Conservation (phyloP, 1,284 basidiomycete genomes). For the Austroboletus novae-zelandiae region DNA sequence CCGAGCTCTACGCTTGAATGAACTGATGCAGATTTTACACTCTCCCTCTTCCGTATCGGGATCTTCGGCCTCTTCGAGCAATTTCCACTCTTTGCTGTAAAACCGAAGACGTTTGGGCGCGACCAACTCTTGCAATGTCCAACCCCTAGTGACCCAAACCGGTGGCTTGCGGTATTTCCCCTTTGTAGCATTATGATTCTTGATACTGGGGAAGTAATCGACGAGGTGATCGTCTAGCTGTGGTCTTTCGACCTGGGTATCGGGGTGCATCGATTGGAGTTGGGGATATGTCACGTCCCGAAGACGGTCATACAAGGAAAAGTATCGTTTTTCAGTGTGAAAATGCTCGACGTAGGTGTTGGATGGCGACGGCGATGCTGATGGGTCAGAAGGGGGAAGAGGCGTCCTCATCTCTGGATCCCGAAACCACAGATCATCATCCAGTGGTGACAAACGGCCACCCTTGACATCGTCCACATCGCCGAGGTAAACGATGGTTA, state of each 20-base stretch:
- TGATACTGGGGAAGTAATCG: slow-evolving; percentile 3
- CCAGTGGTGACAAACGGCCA: slow-evolving; percentile 8
- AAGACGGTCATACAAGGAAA: slow-evolving; percentile 14
- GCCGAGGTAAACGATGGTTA: slow-evolving; percentile 26
- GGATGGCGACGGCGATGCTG: neutral
- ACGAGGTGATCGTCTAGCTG: slow-evolving; percentile 11
- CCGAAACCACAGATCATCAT: slow-evolving; percentile 15
- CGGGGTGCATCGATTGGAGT: slow-evolving; percentile 13
- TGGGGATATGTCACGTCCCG: neutral
- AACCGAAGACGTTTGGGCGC: slow-evolving; percentile 26
- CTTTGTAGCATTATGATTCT: neutral
- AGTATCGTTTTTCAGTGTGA: neutral
- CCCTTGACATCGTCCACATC: slow-evolving; percentile 19
- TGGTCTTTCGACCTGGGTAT: slow-evolving; percentile 20
- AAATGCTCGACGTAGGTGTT: slow-evolving; percentile 1
- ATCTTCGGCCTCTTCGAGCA: slow-evolving; percentile 25
- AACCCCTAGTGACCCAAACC: slow-evolving; percentile 24
- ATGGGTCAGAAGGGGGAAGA: slow-evolving; percentile 1
- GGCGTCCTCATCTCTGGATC: slow-evolving; percentile 19
- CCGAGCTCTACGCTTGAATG: slow-evolving; percentile 21
- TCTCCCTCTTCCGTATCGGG: slow-evolving; percentile 15
- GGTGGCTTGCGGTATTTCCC: slow-evolving; percentile 10
- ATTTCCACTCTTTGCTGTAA: slow-evolving; percentile 24
- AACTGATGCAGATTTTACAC: slow-evolving; percentile 8
- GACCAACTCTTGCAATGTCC: slow-evolving; percentile 30